Percentiles rank a stretch among this genome's conserved stretches.
phyloP scores from a whole-genome alignment of 306 rosid genomes.

The Medicago ruthenica region DNA sequence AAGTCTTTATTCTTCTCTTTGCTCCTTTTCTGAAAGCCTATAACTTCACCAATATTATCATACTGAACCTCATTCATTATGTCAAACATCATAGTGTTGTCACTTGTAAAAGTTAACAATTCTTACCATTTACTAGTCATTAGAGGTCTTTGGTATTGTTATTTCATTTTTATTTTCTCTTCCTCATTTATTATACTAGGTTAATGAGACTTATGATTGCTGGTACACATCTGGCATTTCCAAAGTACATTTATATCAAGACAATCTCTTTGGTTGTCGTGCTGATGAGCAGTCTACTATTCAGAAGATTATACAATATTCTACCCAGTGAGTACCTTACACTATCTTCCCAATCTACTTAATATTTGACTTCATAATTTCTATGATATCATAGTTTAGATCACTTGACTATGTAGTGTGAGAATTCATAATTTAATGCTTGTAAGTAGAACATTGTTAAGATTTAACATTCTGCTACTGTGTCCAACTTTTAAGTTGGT shows the following conservation, averaged over 20 bases:
- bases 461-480: not conserved
- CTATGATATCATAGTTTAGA: slow-evolving; percentile 29
- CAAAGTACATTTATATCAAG: slow-evolving; percentile 71
- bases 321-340: slow-evolving; percentile 64
- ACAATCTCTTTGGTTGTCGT: slow-evolving; percentile 77
- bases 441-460: slow-evolving; percentile 27
- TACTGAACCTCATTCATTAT: slow-evolving; percentile 24
- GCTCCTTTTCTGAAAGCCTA: slow-evolving; percentile 3
- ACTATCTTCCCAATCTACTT: slow-evolving; percentile 18
- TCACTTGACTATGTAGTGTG: slow-evolving; percentile 29
- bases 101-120: not conserved
- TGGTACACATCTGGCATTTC: slow-evolving; percentile 86
- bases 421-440: slow-evolving; percentile 26
- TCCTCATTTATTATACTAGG: slow-evolving; percentile 56
- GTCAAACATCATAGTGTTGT: slow-evolving; percentile 18
- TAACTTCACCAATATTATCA: slow-evolving; percentile 20
- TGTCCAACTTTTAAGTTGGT: slow-evolving; percentile 10
- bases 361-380: slow-evolving; percentile 34
- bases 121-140: slow-evolving; percentile 2
- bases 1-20: not conserved
- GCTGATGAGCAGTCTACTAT: slow-evolving; percentile 70
- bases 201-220: slow-evolving; percentile 85
- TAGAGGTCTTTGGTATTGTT: slow-evolving; percentile 6
- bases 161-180: slow-evolving; percentile 37
- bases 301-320: slow-evolving; percentile 73